These are phyloP conservation scores for Tylopilus rubrobrunneus DNA, from an alignment of 768 basidiomycete genomes.

Conservation along the genomic window DNA sequence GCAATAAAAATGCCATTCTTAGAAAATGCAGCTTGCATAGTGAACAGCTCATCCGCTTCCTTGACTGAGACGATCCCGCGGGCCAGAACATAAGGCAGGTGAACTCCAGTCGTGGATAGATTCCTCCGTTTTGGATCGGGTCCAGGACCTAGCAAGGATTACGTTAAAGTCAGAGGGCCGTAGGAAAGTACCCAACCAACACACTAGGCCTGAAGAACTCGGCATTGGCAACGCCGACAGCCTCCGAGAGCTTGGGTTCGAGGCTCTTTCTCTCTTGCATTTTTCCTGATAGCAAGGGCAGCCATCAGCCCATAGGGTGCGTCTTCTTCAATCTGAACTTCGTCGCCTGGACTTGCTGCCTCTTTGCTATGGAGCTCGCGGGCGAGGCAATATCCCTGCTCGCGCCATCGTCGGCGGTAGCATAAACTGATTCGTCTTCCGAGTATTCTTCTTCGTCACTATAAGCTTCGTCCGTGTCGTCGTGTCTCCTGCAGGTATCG, in stretches of 20 bases:
- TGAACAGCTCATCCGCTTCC: conserved; percentile 70
- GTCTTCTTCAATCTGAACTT: conserved; percentile 42
- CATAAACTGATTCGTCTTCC: conserved; percentile 35
- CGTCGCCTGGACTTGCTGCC: conserved; percentile 20
- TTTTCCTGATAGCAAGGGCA: conserved; percentile 49
- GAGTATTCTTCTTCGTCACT: conserved; percentile 35
- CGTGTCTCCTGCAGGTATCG: conserved; percentile 61
- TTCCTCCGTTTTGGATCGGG: conserved; percentile 39
- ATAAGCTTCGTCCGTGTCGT: conserved; percentile 37
- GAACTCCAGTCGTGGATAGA: conserved; percentile 40
- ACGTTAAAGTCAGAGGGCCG: not conserved
- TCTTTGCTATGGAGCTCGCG: conserved; percentile 35
- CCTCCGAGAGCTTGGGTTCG: conserved; percentile 42
- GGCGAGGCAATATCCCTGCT: conserved; percentile 27
- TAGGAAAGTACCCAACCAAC: conserved; percentile 16
- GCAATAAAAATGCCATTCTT: not conserved
- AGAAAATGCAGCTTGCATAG: conserved; percentile 45
- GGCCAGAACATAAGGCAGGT: conserved; percentile 60
- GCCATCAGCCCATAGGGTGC: conserved; percentile 74
- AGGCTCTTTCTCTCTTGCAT: conserved; percentile 35
- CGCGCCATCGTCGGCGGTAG: conserved; percentile 17
- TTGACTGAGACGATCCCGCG: conserved; percentile 56
- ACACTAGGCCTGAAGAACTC: conserved; percentile 66
- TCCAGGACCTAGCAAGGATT: conserved; percentile 34
- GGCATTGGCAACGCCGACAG: conserved; percentile 61